Percentiles rank a stretch among this genome's conserved stretches.
phyloP scores from a whole-genome alignment of 306 rosid species.

The Lathyrus tuberosus region DNA sequence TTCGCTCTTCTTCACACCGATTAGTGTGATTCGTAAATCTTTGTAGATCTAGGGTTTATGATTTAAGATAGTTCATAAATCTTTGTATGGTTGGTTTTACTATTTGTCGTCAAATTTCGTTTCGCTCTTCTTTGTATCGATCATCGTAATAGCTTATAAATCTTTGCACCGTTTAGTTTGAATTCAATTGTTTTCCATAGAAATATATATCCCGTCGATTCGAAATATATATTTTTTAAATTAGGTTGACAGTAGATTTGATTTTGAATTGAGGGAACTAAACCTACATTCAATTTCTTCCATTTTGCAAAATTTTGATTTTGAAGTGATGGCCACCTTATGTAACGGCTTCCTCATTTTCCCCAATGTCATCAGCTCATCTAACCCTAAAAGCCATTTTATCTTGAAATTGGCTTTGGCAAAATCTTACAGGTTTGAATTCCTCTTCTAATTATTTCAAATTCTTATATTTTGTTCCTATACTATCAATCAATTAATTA shows the following conservation, averaged over 20 bases:
- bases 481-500: not conserved
- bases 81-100: not conserved
- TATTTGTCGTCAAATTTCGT: not conserved
- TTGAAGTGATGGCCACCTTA: not conserved
- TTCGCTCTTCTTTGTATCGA: not conserved
- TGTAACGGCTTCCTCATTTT: not conserved
- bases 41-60: no score
- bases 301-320: not conserved
- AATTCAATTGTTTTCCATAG: not conserved
- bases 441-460: not conserved
- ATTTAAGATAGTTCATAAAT: not conserved
- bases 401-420: not conserved
- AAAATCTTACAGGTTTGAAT: conserved; percentile 1
- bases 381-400: not conserved
- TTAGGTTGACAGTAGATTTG: not conserved
- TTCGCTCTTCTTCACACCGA: not conserved
- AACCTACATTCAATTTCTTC: not conserved
- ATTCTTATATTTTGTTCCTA: not conserved
- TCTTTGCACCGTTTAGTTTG: not conserved
- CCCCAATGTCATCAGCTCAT: not conserved
- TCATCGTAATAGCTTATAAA: not conserved
- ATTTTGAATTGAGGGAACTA: not conserved
- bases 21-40: not conserved
- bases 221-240: not conserved
- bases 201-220: not conserved